Conservation (phyloP, 2,329 filamentous ascomycete species). For the Didymella glomerata region DNA sequence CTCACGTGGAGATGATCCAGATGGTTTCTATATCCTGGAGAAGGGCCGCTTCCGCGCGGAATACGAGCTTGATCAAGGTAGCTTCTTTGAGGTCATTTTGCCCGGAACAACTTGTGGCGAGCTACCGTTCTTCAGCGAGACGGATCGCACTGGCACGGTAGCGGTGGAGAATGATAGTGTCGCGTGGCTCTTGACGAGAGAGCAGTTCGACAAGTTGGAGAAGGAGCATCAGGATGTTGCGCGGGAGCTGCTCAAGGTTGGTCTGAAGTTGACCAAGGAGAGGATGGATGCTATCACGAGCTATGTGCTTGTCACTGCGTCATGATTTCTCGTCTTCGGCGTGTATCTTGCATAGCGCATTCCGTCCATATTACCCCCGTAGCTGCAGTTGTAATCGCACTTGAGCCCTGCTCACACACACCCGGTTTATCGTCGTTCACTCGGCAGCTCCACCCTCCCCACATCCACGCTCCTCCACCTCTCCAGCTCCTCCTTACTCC, state of each 20-base stretch:
- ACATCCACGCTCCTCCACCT: conserved; percentile 12
- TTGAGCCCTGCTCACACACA: conserved; percentile 1
- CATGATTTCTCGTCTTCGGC: conserved; percentile 1
- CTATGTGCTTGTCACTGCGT: conserved; percentile 50
- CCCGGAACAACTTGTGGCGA: conserved; percentile 96
- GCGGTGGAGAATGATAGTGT: conserved; percentile 82
- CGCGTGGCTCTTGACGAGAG: conserved; percentile 79
- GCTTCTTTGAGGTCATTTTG: conserved; percentile 88
- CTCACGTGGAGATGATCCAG: conserved; percentile 74
- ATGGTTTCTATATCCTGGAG: conserved; percentile 91
- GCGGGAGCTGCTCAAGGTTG: conserved; percentile 82
- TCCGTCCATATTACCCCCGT: not conserved
- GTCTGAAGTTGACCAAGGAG: conserved; percentile 93
- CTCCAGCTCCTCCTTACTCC: conserved; percentile 14
- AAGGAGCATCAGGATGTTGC: conserved; percentile 78
- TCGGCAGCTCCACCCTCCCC: conserved; percentile 1
- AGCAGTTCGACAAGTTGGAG: conserved; percentile 77
- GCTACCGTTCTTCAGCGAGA: conserved; percentile 94
- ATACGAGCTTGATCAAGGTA: conserved; percentile 89
- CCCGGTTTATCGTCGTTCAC: not conserved
- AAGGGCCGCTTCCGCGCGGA: conserved; percentile 87
- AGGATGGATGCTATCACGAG: conserved; percentile 77
- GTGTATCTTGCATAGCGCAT: not conserved
- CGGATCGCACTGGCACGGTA: conserved; percentile 84
- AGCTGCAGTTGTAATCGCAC: not conserved